Evolutionary conservation across 2,329 filamentous ascomycete genomes (phyloP).

Genomic region (Falciphora oryzae): DNA sequence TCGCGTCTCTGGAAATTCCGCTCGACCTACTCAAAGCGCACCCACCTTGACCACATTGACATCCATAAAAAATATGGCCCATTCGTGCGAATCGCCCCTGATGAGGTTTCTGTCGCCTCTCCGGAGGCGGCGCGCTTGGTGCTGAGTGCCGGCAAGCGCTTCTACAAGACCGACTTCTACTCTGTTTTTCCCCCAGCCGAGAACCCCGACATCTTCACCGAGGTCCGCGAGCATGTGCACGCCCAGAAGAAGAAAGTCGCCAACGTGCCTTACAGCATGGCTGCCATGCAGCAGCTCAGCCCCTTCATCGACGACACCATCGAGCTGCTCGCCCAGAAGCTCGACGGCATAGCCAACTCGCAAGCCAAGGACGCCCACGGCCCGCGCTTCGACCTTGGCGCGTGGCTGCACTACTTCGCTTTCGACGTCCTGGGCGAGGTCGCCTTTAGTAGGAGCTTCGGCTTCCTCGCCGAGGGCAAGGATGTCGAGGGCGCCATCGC

Average conservation of each 20-base stretch:
- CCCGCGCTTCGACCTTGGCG: slow-evolving; percentile 38
- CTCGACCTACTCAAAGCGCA: slow-evolving; percentile 32
- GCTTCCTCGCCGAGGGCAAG: slow-evolving; percentile 42
- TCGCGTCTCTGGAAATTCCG: slow-evolving; percentile 36
- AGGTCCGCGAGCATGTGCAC: slow-evolving; percentile 47
- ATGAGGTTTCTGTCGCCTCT: slow-evolving; percentile 41
- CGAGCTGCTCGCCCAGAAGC: slow-evolving; percentile 35
- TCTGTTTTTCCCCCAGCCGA: slow-evolving; percentile 49
- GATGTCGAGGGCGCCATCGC: slow-evolving; percentile 47
- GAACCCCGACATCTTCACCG: slow-evolving; percentile 54
- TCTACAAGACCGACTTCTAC: slow-evolving; percentile 49
- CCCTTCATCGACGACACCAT: slow-evolving; percentile 48
- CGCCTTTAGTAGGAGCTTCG: slow-evolving; percentile 45
- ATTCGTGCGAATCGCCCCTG: slow-evolving; percentile 42
- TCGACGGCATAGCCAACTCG: slow-evolving; percentile 31
- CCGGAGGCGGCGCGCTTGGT: slow-evolving; percentile 39
- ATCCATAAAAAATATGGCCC: slow-evolving; percentile 41
- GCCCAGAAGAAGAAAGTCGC: slow-evolving; percentile 48
- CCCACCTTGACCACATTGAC: slow-evolving; percentile 36
- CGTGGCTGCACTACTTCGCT: slow-evolving; percentile 39
- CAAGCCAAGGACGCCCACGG: slow-evolving; percentile 14
- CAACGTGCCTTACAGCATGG: slow-evolving; percentile 47
- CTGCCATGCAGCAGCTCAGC: slow-evolving; percentile 44
- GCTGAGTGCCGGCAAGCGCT: slow-evolving; percentile 43
- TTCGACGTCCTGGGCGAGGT: slow-evolving; percentile 48